Evolutionary conservation across 73 alveolate species (phyloP).

Genomic region (Paramecium sexaurelia): DNA sequence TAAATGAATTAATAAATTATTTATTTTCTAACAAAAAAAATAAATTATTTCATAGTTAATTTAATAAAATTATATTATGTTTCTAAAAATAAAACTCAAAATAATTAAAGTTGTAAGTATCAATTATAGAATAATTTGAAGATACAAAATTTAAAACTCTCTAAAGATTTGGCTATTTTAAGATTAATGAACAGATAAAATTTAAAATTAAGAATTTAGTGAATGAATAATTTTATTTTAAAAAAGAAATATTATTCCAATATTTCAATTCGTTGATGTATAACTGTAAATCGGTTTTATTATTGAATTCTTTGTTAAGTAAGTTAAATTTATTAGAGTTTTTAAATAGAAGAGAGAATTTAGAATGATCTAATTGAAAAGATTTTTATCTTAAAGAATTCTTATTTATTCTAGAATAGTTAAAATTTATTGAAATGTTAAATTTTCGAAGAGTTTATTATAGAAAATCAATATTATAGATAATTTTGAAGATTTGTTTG

Average conservation of each 20-base stretch:
- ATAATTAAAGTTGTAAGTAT: too few species aligned
- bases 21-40: too few species aligned
- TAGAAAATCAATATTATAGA: background rate
- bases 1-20: too few species aligned
- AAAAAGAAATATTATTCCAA: background rate
- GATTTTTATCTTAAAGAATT: background rate
- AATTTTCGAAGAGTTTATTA: background rate
- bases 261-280: background rate
- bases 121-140: too few species aligned
- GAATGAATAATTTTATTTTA: background rate
- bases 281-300: background rate
- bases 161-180: too few species aligned
- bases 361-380: too few species aligned
- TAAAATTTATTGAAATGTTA: background rate
- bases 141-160: too few species aligned
- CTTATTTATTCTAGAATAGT: background rate
- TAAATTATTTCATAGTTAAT: too few species aligned
- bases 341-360: background rate
- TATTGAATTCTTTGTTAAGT: background rate
- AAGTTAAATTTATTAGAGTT: background rate
- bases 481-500: background rate
- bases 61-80: too few species aligned
- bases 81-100: too few species aligned
- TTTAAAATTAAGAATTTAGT: background rate
- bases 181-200: background rate